A percentile compares a stretch with the other conserved stretches of the same genome.
phyloP scores from a whole-genome alignment of 2,329 filamentous ascomycete genomes.

The Trichoderma cornu-damae region DNA sequence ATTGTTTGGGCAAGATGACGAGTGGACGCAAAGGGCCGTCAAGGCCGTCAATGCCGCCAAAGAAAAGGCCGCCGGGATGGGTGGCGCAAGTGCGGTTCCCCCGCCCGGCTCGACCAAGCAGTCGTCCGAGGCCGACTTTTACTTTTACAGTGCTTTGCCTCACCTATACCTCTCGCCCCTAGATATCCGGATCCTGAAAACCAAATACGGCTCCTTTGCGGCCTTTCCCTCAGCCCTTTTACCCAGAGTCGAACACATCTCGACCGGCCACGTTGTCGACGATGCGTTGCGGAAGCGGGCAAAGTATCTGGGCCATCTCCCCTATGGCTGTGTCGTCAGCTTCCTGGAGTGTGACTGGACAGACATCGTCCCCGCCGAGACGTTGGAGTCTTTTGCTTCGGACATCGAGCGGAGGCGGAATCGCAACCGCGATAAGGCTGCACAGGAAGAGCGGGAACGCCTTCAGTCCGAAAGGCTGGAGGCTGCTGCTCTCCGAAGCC shows the following conservation, averaged over 20 bases:
- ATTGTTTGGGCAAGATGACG: constrained; percentile 85
- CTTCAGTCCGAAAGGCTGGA: constrained; percentile 76
- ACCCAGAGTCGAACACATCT: constrained; percentile 83
- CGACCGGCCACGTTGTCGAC: constrained; percentile 80
- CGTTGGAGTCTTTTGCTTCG: constrained; percentile 67
- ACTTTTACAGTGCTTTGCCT: constrained; percentile 81
- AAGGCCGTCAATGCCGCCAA: constrained; percentile 67
- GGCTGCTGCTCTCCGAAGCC: constrained; percentile 59
- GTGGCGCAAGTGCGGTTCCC: constrained; percentile 23
- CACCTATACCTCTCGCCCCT: constrained; percentile 87
- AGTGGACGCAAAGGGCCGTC: constrained; percentile 85
- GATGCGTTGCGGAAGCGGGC: constrained; percentile 76
- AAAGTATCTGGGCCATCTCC: constrained; percentile 82
- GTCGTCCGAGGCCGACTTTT: constrained; percentile 54
- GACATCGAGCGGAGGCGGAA: constrained; percentile 75
- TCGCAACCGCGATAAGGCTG: constrained; percentile 75
- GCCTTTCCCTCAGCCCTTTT: constrained; percentile 80
- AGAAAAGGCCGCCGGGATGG: constrained; percentile 58
- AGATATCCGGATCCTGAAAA: constrained; percentile 87
- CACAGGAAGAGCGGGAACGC: constrained; percentile 79
- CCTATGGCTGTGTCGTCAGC: constrained; percentile 82
- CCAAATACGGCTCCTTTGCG: constrained; percentile 78
- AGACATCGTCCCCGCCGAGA: constrained; percentile 71
- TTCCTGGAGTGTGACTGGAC: constrained; percentile 96
- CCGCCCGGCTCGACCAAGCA: constrained; percentile 23